A percentile compares a stretch with the other conserved stretches of the same genome.
Evolutionary conservation across 257 asterid species (phyloP).

Genomic region (Solanum lycopersicoides): DNA sequence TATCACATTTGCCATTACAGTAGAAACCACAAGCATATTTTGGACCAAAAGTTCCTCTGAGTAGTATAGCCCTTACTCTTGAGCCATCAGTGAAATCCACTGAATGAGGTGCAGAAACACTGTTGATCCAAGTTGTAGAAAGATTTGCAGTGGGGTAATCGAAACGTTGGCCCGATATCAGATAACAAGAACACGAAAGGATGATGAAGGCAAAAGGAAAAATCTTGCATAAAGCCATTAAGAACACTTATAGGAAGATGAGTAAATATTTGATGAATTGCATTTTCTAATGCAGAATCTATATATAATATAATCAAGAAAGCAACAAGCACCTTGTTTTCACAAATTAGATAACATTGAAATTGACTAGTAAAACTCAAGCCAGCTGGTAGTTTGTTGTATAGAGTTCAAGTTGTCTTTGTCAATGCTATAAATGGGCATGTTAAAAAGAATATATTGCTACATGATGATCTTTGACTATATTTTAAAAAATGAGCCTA

Average conservation of each 20-base stretch:
- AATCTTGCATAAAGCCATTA: background rate
- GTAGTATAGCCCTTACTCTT: background rate
- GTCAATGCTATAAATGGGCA: background rate
- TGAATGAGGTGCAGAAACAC: background rate
- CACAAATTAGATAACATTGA: background rate
- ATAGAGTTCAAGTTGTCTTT: background rate
- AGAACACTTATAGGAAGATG: background rate
- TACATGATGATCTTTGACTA: background rate
- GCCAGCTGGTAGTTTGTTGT: background rate
- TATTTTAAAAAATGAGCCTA: background rate
- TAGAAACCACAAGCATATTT: constrained; percentile 7
- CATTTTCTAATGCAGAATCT: background rate
- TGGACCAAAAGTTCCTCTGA: background rate
- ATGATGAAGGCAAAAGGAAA: background rate
- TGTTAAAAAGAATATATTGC: background rate
- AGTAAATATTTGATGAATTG: background rate
- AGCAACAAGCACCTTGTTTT: background rate
- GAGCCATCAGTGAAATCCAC: background rate
- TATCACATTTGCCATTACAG: background rate
- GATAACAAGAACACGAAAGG: background rate
- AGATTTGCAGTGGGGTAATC: constrained; percentile 1
- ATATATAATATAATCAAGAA: background rate
- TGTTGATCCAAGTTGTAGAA: constrained; percentile 10
- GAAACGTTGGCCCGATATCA: background rate
- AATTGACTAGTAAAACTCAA: background rate